Percentiles rank a stretch among this genome's conserved stretches.
phyloP scores from a whole-genome alignment of 2,329 filamentous ascomycete species.

The Catunica adiposa region DNA sequence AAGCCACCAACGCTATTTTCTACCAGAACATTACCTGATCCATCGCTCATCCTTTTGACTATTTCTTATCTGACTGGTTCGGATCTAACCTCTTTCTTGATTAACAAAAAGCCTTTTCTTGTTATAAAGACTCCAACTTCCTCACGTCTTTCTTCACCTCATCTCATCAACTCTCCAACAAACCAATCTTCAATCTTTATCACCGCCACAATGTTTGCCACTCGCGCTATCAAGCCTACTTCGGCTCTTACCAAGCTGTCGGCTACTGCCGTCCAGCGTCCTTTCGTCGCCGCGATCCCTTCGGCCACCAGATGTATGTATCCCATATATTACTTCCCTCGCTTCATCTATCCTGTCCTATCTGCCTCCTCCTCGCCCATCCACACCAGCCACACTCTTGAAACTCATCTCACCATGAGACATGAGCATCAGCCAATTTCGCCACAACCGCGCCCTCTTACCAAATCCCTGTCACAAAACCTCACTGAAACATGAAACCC shows the following conservation, averaged over 20 bases:
- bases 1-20: no score
- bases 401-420: neutral
- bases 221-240: slow-evolving; percentile 11
- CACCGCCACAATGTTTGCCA: slow-evolving; percentile 9
- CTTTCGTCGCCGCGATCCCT: slow-evolving; percentile 1
- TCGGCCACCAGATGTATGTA: neutral
- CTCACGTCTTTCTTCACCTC: neutral
- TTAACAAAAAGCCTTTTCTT: no score
- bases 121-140: no score
- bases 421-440: neutral
- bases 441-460: no score
- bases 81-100: neutral
- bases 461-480: neutral
- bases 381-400: neutral
- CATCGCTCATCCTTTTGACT: neutral
- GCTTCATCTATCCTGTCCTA: neutral
- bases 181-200: neutral
- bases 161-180: neutral
- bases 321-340: neutral
- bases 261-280: neutral
- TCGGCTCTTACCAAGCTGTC: neutral
- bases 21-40: neutral
- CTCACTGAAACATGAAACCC: no score
- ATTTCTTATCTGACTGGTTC: slow-evolving; percentile 4
- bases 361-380: neutral